phyloP scores from a whole-genome alignment of 306 rosid genomes.

The Cicer chorassanicum region DNA sequence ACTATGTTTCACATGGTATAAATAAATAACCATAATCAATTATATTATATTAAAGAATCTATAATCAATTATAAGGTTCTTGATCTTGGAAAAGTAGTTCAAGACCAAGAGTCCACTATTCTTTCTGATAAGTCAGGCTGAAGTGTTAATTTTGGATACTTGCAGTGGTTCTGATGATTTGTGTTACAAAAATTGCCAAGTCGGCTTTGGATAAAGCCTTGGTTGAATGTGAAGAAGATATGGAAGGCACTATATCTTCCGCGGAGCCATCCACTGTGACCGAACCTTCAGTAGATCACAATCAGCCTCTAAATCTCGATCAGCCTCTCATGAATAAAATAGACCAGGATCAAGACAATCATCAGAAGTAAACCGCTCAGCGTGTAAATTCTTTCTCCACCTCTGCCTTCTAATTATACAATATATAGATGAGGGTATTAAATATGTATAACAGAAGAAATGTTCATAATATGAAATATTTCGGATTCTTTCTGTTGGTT shows the following conservation, averaged over 20 bases:
- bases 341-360: slow-evolving; percentile 51
- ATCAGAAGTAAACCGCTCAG: slow-evolving; percentile 47
- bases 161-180: slow-evolving; percentile 73
- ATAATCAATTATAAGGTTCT: no score
- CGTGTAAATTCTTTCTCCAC: slow-evolving; percentile 64
- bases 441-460: slow-evolving; percentile 33
- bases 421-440: slow-evolving; percentile 22
- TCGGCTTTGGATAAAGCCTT: slow-evolving; percentile 83
- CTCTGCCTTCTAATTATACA: slow-evolving; percentile 33
- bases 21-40: no score
- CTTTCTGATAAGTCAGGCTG: slow-evolving; percentile 2
- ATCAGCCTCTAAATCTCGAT: slow-evolving; percentile 73
- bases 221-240: slow-evolving; percentile 71
- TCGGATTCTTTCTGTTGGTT: slow-evolving; percentile 2
- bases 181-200: slow-evolving; percentile 85
- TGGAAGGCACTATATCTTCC: slow-evolving; percentile 46
- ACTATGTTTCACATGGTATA: no score
- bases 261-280: slow-evolving; percentile 53
- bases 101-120: no score
- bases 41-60: no score
- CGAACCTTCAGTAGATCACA: slow-evolving; percentile 60
- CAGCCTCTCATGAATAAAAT: slow-evolving; percentile 77
- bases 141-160: slow-evolving; percentile 36
- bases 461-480: slow-evolving; percentile 28
- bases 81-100: no score